phyloP scores from a whole-genome alignment of 2,329 filamentous ascomycete genomes.

The Pseudopyrenochaeta lycopersici region DNA sequence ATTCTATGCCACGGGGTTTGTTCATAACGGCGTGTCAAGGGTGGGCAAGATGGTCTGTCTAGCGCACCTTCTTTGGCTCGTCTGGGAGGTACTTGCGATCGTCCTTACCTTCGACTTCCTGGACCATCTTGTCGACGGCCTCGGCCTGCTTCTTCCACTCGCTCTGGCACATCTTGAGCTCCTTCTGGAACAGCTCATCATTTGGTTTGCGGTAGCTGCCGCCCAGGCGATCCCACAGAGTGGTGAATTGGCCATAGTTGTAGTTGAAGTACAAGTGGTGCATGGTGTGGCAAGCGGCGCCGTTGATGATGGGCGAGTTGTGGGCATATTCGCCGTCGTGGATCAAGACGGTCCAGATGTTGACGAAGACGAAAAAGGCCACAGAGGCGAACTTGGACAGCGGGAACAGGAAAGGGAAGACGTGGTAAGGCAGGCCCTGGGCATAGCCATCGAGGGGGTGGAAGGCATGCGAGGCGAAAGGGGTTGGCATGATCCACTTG shows the following conservation, averaged over 20 bases:
- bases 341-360: constrained; percentile 97
- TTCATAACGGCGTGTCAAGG: constrained; percentile 1
- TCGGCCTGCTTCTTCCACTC: constrained; percentile 81
- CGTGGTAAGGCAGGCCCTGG: constrained; percentile 89
- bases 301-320: constrained; percentile 91
- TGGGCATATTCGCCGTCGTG: constrained; percentile 95
- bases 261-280: constrained; percentile 78
- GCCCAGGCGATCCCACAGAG: constrained; percentile 87
- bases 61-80: constrained; percentile 53
- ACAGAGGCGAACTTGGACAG: constrained; percentile 92
- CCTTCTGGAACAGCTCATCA: constrained; percentile 81
- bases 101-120: constrained; percentile 72
- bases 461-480: constrained; percentile 92
- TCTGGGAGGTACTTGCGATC: constrained; percentile 54
- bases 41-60: neutral
- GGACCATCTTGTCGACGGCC: constrained; percentile 79
- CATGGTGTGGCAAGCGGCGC: constrained; percentile 89
- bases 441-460: constrained; percentile 91
- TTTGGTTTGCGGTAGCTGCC: constrained; percentile 89
- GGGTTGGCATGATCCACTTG: constrained; percentile 99
- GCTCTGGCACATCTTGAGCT: constrained; percentile 82
- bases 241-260: constrained; percentile 96
- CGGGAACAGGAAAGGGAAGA: constrained; percentile 92
- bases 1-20: neutral
- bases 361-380: constrained; percentile 87